A percentile compares a stretch with the other conserved stretches of the same genome.
Conservation (phyloP, 2,329 filamentous ascomycete genomes). For the Fusarium palustre region DNA sequence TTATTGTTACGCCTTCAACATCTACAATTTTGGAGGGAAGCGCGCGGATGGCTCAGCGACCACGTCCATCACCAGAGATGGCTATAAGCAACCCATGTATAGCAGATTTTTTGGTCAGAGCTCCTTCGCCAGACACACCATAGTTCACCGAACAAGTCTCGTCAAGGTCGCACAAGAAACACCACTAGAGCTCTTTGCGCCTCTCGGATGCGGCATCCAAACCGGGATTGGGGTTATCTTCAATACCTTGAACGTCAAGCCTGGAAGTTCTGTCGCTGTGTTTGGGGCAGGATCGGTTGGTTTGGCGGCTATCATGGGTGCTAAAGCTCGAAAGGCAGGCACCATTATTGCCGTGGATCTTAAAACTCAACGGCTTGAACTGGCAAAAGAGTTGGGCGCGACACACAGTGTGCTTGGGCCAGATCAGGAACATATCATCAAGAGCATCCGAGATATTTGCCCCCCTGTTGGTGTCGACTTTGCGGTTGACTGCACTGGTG, state of each 20-base stretch:
- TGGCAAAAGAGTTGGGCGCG: conserved; percentile 25
- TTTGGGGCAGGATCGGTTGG: conserved; percentile 30
- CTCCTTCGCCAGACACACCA: conserved; percentile 16
- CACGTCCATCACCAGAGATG: background rate
- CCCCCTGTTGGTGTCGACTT: conserved; percentile 22
- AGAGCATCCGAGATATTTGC: background rate
- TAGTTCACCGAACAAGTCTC: conserved; percentile 20
- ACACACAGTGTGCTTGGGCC: conserved; percentile 7
- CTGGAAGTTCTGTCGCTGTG: conserved; percentile 14
- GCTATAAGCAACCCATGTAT: background rate
- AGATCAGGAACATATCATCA: background rate
- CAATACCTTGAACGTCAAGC: conserved; percentile 22
- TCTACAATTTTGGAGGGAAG: conserved; percentile 22
- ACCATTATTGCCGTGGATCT: conserved; percentile 29
- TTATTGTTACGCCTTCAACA: conserved; percentile 22
- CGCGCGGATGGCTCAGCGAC: conserved; percentile 18
- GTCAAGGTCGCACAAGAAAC: conserved; percentile 17
- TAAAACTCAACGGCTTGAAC: background rate
- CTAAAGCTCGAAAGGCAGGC: background rate
- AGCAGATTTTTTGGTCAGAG: conserved; percentile 37
- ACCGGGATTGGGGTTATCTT: conserved; percentile 27
- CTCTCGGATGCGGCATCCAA: conserved; percentile 31
- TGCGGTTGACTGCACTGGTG: conserved; percentile 36
- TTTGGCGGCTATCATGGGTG: conserved; percentile 31
- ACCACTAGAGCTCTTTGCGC: conserved; percentile 16